A percentile compares a stretch with the other conserved stretches of the same genome.
These are phyloP conservation scores for Moesziomyces parantarcticus DNA, from an alignment of 1,284 basidiomycete species.

Conservation along the genomic window DNA sequence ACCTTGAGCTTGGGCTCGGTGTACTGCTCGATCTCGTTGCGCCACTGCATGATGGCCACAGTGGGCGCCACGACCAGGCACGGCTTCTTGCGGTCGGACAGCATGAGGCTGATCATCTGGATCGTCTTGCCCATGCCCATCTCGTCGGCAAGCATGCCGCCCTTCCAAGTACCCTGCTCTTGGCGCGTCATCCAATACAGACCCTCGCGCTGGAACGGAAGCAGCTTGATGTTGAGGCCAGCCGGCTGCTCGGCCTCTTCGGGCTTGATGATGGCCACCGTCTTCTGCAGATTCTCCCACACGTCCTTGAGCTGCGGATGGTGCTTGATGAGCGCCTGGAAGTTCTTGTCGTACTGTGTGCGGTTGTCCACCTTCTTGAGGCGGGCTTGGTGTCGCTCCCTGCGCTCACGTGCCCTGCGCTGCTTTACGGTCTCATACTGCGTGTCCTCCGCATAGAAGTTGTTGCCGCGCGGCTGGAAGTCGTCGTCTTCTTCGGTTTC, in stretches of 20 bases:
- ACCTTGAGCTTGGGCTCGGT: conserved; percentile 72
- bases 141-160: conserved; percentile 94
- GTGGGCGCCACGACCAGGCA: conserved; percentile 90
- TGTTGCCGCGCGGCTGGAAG: conserved; percentile 20
- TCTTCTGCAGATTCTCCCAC: conserved; percentile 83
- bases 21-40: conserved; percentile 83
- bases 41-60: conserved; percentile 99
- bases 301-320: conserved; percentile 80
- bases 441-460: conserved; percentile 37
- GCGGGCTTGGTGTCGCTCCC: conserved; percentile 41
- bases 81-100: conserved; percentile 81
- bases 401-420: conserved; percentile 39
- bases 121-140: conserved; percentile 97
- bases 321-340: conserved; percentile 45
- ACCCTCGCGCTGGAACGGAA: conserved; percentile 88
- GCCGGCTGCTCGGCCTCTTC: conserved; percentile 76
- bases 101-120: conserved; percentile 90
- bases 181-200: conserved; percentile 96
- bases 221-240: conserved; percentile 73
- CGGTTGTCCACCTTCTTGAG: conserved; percentile 37
- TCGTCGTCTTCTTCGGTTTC: conserved; percentile 33
- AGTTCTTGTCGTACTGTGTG: conserved; percentile 43
- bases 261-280: conserved; percentile 72
- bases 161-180: conserved; percentile 86
- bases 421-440: conserved; percentile 62